phyloP scores from a whole-genome alignment of 75 land plant species.

The Pinus taeda region DNA sequence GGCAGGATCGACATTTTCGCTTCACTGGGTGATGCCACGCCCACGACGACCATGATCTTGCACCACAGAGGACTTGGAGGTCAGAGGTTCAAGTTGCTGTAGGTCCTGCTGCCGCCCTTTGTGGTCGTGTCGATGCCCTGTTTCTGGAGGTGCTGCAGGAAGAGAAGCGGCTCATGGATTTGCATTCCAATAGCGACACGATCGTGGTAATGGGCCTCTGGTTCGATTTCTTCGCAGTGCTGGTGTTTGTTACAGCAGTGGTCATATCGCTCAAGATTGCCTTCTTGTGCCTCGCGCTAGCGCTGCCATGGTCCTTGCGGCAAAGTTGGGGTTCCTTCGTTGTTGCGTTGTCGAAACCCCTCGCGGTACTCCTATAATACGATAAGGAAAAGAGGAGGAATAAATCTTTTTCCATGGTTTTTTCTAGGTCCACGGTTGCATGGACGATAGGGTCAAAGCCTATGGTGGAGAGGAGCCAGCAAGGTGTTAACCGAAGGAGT shows the following conservation, averaged over 20 bases:
- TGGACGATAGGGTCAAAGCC: constrained; percentile 33
- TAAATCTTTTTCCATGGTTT: neutral
- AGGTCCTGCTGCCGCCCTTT: constrained; percentile 18
- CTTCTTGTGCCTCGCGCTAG: neutral
- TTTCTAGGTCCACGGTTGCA: constrained; percentile 16
- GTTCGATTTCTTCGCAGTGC: constrained; percentile 22
- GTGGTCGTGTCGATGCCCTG: constrained; percentile 21
- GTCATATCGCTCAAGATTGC: constrained; percentile 13
- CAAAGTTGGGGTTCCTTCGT: constrained; percentile 18
- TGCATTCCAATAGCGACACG: neutral
- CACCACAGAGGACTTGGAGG: constrained; percentile 2
- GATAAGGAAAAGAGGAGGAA: constrained; percentile 18
- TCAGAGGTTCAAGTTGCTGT: neutral
- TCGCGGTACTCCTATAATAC: constrained; percentile 11
- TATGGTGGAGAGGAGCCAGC: constrained; percentile 3
- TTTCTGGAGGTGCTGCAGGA: constrained; percentile 2
- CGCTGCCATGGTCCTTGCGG: constrained; percentile 2
- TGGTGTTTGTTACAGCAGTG: constrained; percentile 17
- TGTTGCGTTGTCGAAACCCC: constrained; percentile 18
- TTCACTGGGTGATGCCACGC: neutral
- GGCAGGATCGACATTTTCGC: neutral
- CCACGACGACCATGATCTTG: neutral
- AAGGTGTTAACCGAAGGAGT: constrained; percentile 23
- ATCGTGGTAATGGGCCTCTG: neutral
- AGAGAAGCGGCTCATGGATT: neutral